phyloP scores from a whole-genome alignment of 2,329 filamentous ascomycete species.

The Sporothrix mexicana region DNA sequence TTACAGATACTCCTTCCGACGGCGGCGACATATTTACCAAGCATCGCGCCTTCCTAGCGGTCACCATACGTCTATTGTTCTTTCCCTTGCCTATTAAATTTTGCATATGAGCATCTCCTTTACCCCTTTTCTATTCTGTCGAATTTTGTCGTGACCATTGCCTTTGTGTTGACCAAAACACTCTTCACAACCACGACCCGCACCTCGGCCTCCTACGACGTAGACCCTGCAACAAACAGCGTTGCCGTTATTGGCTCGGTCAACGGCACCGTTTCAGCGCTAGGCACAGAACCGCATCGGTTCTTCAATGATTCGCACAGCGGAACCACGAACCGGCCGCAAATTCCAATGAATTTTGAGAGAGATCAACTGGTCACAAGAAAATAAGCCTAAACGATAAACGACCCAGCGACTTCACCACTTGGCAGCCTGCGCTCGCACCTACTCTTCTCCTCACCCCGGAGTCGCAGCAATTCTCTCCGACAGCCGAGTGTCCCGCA shows the following conservation, averaged over 20 bases:
- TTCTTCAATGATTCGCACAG: constrained; percentile 11
- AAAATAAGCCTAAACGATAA: constrained; percentile 22
- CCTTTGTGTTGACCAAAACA: not conserved
- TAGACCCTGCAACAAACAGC: constrained; percentile 5
- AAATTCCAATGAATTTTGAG: not conserved
- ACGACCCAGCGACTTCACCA: constrained; percentile 4
- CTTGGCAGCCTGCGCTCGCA: not conserved
- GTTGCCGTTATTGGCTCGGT: constrained; percentile 26
- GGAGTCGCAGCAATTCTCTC: constrained; percentile 28
- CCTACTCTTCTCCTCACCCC: not conserved
- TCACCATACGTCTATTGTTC: not conserved
- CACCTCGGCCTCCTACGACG: constrained; percentile 19
- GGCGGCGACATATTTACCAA: not conserved
- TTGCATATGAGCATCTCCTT: not conserved
- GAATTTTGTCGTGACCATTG: not conserved
- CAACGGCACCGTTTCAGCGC: constrained; percentile 23
- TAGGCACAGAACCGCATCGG: constrained; percentile 20
- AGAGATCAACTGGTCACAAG: not conserved
- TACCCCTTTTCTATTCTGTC: too few relatives aligned
- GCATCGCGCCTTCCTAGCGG: not conserved
- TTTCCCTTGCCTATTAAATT: not conserved
- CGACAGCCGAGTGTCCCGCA: constrained; percentile 36
- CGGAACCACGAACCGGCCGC: not conserved
- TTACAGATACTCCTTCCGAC: constrained; percentile 1
- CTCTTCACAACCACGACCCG: not conserved